Evolutionary conservation across 176 grass and related monocot genomes (phyloP).

Genomic region (Musa troglodytarum): DNA sequence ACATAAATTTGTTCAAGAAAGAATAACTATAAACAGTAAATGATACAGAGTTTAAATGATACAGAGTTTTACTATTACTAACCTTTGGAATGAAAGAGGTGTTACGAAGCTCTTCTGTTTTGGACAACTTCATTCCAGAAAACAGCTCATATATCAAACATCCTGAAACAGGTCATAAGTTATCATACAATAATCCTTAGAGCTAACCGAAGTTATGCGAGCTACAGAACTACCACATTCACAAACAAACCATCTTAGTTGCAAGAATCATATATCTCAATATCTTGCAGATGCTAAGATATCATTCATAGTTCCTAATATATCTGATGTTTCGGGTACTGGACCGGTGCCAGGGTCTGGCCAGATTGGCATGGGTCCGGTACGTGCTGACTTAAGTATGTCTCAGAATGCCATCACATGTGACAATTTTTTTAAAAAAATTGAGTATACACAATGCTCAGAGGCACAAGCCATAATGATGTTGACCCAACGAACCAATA

Average conservation of each 20-base stretch:
- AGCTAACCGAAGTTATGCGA: background rate
- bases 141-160: constrained; percentile 99
- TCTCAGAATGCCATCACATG: no score
- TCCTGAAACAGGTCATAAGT: constrained; percentile 37
- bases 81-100: constrained; percentile 94
- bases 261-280: background rate
- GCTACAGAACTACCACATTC: background rate
- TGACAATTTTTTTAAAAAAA: no score
- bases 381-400: no score
- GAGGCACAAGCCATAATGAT: no score
- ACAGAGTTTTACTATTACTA: constrained; percentile 7
- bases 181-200: background rate
- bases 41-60: no score
- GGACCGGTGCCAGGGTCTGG: no score
- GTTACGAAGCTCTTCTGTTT: constrained; percentile 94
- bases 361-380: no score
- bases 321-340: no score
- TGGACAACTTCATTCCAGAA: constrained; percentile 67
- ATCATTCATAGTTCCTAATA: background rate
- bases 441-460: no score
- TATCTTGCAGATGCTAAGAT: background rate
- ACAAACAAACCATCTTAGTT: background rate
- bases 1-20: background rate
- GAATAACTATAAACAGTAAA: constrained; percentile 6
- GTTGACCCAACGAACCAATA: no score